phyloP scores from a whole-genome alignment of 1,139 yeast genomes.

The Lodderomyces jiufengensis region DNA sequence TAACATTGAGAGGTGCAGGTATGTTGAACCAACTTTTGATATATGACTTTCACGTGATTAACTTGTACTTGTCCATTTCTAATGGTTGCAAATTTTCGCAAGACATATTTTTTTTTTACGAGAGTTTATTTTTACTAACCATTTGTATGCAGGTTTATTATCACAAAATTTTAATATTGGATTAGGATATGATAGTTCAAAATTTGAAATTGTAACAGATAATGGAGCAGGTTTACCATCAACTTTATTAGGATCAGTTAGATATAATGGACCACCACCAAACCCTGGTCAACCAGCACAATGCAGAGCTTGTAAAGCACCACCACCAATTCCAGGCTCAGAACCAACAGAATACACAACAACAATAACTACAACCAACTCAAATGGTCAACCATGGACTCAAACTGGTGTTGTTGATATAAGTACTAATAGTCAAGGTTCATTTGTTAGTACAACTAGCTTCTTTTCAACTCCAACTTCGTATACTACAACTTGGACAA shows the following conservation, averaged over 20 bases:
- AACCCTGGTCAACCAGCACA: conserved; percentile 11
- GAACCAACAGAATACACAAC: conserved; percentile 7
- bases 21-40: neutral
- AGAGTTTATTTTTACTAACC: conserved; percentile 13
- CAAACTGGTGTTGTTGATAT: conserved; percentile 10
- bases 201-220: conserved; percentile 15
- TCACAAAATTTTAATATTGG: conserved; percentile 24
- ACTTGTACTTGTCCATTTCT: too few species aligned
- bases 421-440: conserved; percentile 13
- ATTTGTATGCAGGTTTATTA: conserved; percentile 7
- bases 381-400: conserved; percentile 16
- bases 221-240: conserved; percentile 16
- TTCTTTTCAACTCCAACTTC: conserved; percentile 7
- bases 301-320: conserved; percentile 16
- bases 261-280: conserved; percentile 21
- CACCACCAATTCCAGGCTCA: conserved; percentile 16
- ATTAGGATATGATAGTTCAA: conserved; percentile 16
- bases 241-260: conserved; percentile 12
- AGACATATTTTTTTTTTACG: too few species aligned
- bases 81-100: too few species aligned
- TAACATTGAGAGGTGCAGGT: conserved; percentile 14
- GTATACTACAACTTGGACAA: conserved; percentile 12
- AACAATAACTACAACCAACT: conserved; percentile 16
- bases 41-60: too few species aligned
- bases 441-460: conserved; percentile 5